Evolutionary conservation across 345 rosid genomes (phyloP), one percentile per base, ranked within the genome.

Genomic region (Corchorus olitorius): DNA sequence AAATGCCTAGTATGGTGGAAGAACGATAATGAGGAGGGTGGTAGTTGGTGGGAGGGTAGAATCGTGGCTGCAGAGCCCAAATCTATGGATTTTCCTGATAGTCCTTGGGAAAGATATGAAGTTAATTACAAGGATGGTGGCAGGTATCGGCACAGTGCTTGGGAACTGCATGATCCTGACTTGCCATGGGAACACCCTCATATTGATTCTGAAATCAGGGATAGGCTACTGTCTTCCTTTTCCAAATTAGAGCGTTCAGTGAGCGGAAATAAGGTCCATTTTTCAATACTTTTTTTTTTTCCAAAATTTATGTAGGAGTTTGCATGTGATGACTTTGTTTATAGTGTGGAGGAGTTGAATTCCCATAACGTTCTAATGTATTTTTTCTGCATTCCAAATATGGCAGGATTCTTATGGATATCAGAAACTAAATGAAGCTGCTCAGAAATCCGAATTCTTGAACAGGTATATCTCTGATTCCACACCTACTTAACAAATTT

Each of bases 1-100:
- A 91, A 83, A 72, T 92, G 97, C 81, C 86, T 65, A 68, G 97
- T 96, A 22, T 96, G 97, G 98, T 96, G 98, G 99, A 89, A 86
- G 84, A 84, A 86, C 78, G 91, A 76, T 59, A 78, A 84, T 67
- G 92, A 83, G 52, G 94, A 81, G 66, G 90, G 89, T 72, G 99
- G 98, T 61, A 77, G 81, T 70, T 96, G 98, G 99, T 93, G 97
- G 98, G 85, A 79, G 41, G 97, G 99, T 71, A 88, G 86, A 80
- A 87, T 96, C 67, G 54, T 84, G 58, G 78, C 89, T 79, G 78
- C 85, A 2, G 81, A 82, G 78, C 84, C 89, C 41, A 93, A 91
- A 80, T 90, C 95, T 48, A 27, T 50, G 9, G 94, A 96, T 27
- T 93, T 96, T 78, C 92, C 93, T 5, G 89, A 88, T 67, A 93